Evolutionary conservation across 2,329 filamentous ascomycete genomes (phyloP).

Genomic region (Pestalotiopsis sp.): DNA sequence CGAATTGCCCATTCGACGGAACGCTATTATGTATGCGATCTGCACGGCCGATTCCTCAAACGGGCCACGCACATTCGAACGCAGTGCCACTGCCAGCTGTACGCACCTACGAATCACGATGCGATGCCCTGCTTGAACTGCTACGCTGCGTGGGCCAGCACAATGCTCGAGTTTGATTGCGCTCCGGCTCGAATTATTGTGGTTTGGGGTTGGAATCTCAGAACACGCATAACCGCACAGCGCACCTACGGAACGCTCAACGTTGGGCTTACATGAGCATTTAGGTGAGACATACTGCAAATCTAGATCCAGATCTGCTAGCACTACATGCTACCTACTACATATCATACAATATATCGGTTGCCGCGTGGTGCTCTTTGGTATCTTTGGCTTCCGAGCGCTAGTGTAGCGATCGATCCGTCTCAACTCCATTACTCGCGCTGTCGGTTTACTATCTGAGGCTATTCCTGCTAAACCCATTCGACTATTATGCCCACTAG

Average conservation of each 20-base stretch:
- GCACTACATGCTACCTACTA: background rate
- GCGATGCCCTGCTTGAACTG: no score
- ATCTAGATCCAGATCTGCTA: background rate
- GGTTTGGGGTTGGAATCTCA: no score
- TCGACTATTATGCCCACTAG: background rate
- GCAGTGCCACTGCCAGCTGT: background rate
- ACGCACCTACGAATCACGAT: background rate
- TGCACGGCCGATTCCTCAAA: background rate
- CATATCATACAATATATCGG: background rate
- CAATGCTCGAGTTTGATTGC: no score
- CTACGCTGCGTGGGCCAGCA: no score
- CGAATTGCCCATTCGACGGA: background rate
- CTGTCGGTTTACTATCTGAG: background rate
- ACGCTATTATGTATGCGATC: background rate
- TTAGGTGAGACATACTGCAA: background rate
- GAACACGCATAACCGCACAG: no score
- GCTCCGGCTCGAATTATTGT: no score
- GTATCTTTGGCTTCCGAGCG: background rate
- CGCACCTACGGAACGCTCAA: no score
- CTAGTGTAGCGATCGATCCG: background rate
- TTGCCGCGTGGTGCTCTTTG: background rate
- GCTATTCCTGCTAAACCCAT: background rate
- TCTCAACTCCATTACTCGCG: slow-evolving; percentile 6
- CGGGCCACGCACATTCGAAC: background rate
- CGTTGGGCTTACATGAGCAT: no score